These are phyloP conservation scores for Endothia cerciana DNA, from an alignment of 2,329 filamentous ascomycete species.

Conservation along the genomic window DNA sequence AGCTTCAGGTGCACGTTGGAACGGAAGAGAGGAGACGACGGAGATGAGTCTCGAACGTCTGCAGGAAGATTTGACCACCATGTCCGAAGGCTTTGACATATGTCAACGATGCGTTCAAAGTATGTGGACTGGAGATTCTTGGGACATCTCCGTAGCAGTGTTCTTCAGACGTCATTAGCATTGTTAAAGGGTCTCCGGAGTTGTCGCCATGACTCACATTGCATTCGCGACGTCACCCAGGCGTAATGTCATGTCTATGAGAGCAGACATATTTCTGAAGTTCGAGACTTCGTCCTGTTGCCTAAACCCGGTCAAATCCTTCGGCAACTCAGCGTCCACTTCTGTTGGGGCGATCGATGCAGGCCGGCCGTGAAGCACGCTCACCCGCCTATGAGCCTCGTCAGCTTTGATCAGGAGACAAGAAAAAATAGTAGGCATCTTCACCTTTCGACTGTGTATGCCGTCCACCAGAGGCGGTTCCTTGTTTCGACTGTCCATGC, in stretches of 20 bases:
- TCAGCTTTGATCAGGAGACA: not conserved
- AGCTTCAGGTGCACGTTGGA: conserved; percentile 55
- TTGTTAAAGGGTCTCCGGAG: not conserved
- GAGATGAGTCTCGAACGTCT: conserved; percentile 45
- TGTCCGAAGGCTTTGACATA: conserved; percentile 43
- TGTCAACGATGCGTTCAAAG: conserved; percentile 43
- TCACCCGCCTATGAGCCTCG: conserved; percentile 49
- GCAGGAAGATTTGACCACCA: conserved; percentile 47
- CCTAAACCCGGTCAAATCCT: conserved; percentile 44
- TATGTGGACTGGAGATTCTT: conserved; percentile 45
- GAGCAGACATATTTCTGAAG: conserved; percentile 26
- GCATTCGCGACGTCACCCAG: conserved; percentile 45
- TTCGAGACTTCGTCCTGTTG: conserved; percentile 14
- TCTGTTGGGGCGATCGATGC: conserved; percentile 56
- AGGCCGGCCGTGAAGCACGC: conserved; percentile 59
- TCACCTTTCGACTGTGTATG: conserved; percentile 60
- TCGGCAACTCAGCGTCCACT: conserved; percentile 57
- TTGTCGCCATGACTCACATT: conserved; percentile 37
- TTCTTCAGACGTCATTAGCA: conserved; percentile 38
- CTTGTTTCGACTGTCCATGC: conserved; percentile 54
- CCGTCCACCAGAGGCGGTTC: conserved; percentile 62
- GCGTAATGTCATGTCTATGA: conserved; percentile 40
- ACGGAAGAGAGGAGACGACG: conserved; percentile 47
- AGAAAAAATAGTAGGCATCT: conserved; percentile 6
- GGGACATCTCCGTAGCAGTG: conserved; percentile 42